These are phyloP conservation scores for Backusella tarrabulga DNA, from an alignment of 192 early-diverging fungal species.

Conservation along the genomic window DNA sequence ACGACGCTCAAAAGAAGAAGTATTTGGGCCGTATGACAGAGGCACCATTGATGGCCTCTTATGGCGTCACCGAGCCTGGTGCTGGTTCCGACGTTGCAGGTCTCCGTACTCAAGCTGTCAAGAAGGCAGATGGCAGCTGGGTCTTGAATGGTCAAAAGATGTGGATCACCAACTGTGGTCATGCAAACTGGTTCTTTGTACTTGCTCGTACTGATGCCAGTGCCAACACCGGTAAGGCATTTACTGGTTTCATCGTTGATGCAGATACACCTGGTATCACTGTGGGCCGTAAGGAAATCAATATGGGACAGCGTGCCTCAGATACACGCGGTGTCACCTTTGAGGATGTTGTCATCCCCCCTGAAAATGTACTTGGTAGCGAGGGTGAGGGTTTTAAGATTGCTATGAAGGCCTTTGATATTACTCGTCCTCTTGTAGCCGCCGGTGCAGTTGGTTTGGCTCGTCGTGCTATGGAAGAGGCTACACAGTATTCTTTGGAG, in stretches of 20 bases:
- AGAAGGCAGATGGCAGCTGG: conserved; percentile 75
- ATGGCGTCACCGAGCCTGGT: conserved; percentile 84
- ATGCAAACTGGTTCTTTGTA: conserved; percentile 98
- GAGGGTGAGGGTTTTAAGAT: conserved; percentile 91
- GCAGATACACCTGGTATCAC: conserved; percentile 85
- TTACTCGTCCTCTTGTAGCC: conserved; percentile 88
- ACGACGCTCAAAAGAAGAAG: conserved; percentile 90
- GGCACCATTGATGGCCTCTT: conserved; percentile 93
- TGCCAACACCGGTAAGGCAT: conserved; percentile 80
- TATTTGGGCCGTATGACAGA: conserved; percentile 97
- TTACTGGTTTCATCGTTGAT: conserved; percentile 96
- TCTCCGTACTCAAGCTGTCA: conserved; percentile 64
- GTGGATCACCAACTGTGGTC: conserved; percentile 98
- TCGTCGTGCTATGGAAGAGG: conserved; percentile 91
- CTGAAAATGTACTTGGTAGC: conserved; percentile 74
- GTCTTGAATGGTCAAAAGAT: conserved; percentile 89
- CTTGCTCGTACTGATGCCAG: conserved; percentile 84
- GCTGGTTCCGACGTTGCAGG: conserved; percentile 79
- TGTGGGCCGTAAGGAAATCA: conserved; percentile 94
- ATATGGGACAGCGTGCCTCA: conserved; percentile 94
- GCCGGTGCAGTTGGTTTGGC: conserved; percentile 89
- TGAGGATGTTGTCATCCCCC: conserved; percentile 80
- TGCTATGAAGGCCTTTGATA: conserved; percentile 96
- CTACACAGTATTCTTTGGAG: conserved; percentile 82
- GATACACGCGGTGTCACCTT: conserved; percentile 92